These are phyloP conservation scores for Mrakia hoshinonis DNA, from an alignment of 768 basidiomycete genomes.

Conservation along the genomic window DNA sequence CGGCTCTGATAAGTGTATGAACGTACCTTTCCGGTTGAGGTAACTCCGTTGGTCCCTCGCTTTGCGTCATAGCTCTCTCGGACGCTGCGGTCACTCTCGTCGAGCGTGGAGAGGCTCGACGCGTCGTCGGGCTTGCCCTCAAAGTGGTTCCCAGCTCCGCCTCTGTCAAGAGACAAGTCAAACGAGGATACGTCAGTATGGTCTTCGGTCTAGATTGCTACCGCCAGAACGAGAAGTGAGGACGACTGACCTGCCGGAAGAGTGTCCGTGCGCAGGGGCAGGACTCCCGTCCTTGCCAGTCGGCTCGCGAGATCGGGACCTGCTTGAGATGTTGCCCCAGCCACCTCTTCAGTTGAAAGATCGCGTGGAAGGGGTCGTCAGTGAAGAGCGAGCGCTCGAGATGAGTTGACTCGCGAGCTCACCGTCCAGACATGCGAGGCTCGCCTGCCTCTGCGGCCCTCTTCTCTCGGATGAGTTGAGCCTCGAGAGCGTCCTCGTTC, in stretches of 20 bases:
- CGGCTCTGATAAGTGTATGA: not conserved
- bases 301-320: slow-evolving; percentile 8
- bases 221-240: not conserved
- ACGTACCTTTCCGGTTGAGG: slow-evolving; percentile 13
- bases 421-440: slow-evolving; percentile 15
- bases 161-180: not conserved
- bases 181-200: not conserved
- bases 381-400: not conserved
- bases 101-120: slow-evolving; percentile 1
- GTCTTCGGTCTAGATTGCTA: no score
- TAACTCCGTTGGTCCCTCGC: not conserved
- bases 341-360: slow-evolving; percentile 6
- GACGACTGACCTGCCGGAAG: not conserved
- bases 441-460: slow-evolving; percentile 13
- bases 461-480: slow-evolving; percentile 21
- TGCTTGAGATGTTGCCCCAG: not conserved
- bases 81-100: slow-evolving; percentile 17
- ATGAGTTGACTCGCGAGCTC: not conserved
- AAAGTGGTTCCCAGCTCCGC: slow-evolving; percentile 5
- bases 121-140: not conserved
- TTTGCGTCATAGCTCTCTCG: not conserved
- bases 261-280: no score
- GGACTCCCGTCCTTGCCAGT: not conserved
- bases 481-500: slow-evolving; percentile 26
- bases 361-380: not conserved